Base-by-base conservation (phyloP, 164 flowering plant genomes). In the Amborella trichopoda region DNA sequence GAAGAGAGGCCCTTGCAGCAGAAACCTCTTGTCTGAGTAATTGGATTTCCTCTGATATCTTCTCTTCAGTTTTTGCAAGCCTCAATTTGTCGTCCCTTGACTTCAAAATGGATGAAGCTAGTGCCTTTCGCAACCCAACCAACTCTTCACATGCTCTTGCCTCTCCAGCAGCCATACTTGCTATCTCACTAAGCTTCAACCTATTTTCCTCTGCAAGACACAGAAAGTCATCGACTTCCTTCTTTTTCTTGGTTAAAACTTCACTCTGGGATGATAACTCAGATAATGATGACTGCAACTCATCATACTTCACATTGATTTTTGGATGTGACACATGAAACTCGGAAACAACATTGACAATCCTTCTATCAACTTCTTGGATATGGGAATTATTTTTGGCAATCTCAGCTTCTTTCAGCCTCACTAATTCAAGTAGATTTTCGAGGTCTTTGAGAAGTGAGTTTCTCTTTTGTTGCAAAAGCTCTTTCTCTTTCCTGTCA, bases 381-480 rank as follows among this genome's bases (percentile, higher is more conserved):
- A 80, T 76, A 43, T 58, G 60, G 23, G 47, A 45, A 49, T 73
- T 71, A 56, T 66, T 74, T 56, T 80, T 78, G 39, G 76, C 77
- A 46, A 83, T 78, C 59, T 83, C 88, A n/a, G 67, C 70, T 58
- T 83, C 86, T 60, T 83, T 80, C 33, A 66, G 52, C 59, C 58
- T 73, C 37, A 78, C 86, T 37, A 78, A 60, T 34, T 50, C 65
- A 61, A 73, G 78, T 39, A 84, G 68, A 38, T 68, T 59, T 28
- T 77, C 77, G 55, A 84, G 54, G 53, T 81, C 94, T 39, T 64
- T 74, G 5, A 48, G 46, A 49, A 84, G 66, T 1, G 46, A 19
- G 18, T 67, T 69, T 59, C 63, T 70, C 48, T 50, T 70, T 63
- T 66, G 58, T 45, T 43, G 49, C 46, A 84, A 69, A 46, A 63